phyloP scores from a whole-genome alignment of 768 basidiomycete species.

The Naganishia antarctica region DNA sequence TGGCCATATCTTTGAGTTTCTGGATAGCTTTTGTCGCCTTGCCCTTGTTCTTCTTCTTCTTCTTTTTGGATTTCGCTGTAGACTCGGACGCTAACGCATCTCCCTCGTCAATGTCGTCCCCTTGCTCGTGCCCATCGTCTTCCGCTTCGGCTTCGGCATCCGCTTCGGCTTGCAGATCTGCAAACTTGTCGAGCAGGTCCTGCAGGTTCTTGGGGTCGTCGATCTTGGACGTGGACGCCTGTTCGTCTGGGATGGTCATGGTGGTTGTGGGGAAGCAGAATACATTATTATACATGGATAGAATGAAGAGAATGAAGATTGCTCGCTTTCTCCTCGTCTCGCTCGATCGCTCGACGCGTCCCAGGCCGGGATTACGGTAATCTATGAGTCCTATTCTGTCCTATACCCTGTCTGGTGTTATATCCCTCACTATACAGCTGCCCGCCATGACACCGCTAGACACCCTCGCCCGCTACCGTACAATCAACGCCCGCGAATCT shows the following conservation, averaged over 20 bases:
- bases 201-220: constrained; percentile 13
- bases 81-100: constrained; percentile 25
- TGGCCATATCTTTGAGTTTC: constrained; percentile 50
- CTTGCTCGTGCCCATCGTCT: constrained; percentile 25
- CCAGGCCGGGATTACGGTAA: too few species aligned
- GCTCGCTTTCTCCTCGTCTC: too few species aligned
- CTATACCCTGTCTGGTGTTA: not conserved
- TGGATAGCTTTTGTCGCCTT: constrained; percentile 55
- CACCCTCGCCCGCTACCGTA: constrained; percentile 38
- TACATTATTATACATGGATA: too few species aligned
- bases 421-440: not conserved
- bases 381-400: not conserved
- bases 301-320: too few species aligned
- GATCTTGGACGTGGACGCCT: not conserved
- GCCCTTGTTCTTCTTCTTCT: constrained; percentile 82
- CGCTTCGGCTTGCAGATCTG: constrained; percentile 17
- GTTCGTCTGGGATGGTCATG: not conserved
- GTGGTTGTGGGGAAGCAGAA: too few species aligned
- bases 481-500: constrained; percentile 42
- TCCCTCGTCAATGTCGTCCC: constrained; percentile 28
- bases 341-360: constrained; percentile 8
- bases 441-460: constrained; percentile 30
- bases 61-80: constrained; percentile 59
- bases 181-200: constrained; percentile 42
- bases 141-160: constrained; percentile 30